These are phyloP conservation scores for Podaxis sp. DNA, from an alignment of 768 basidiomycete genomes.

Conservation along the genomic window DNA sequence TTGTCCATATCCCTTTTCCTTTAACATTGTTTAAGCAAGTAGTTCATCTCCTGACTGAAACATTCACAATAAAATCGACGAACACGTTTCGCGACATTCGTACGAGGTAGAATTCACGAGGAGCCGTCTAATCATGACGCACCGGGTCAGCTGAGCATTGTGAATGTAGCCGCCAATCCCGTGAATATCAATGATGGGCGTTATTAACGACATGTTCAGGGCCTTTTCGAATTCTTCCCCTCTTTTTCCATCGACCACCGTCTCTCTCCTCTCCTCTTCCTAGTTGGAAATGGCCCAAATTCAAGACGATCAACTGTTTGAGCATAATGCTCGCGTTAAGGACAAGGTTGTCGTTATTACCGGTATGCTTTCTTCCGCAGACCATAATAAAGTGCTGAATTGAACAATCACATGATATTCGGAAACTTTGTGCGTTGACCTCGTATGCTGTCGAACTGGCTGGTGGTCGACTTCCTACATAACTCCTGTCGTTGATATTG, in stretches of 20 bases:
- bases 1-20: no score
- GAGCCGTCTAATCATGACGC: no score
- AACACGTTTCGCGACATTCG: no score
- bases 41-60: no score
- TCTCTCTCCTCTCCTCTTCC: background rate
- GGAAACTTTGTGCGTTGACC: background rate
- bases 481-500: background rate
- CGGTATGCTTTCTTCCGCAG: conserved; percentile 28
- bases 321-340: conserved; percentile 36
- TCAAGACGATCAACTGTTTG: conserved; percentile 44
- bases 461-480: background rate
- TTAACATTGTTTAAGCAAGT: no score
- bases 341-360: conserved; percentile 54
- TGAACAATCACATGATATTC: background rate
- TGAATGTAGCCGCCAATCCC: background rate
- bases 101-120: no score
- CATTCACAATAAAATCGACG: no score
- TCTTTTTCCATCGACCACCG: background rate
- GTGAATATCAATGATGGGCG: background rate
- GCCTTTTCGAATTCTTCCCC: background rate
- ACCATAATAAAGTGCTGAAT: background rate
- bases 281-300: conserved; percentile 38
- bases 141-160: background rate
- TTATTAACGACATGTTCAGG: background rate
- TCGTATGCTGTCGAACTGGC: background rate